Evolutionary conservation across 129 eudicot species (phyloP).

Genomic region (Lonicera japonica): DNA sequence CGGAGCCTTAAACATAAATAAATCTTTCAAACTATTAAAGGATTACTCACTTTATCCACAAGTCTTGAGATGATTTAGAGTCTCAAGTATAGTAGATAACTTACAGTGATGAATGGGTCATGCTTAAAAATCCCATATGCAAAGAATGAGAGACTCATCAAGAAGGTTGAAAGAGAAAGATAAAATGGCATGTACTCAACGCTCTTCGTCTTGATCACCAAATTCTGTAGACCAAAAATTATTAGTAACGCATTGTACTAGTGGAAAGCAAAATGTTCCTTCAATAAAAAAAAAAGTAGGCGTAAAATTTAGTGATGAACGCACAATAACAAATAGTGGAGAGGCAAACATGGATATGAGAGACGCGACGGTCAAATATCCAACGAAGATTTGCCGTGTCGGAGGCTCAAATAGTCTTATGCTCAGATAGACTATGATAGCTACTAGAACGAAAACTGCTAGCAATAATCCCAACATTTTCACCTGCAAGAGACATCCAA

Average conservation of each 20-base stretch:
- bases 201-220: constrained; percentile 50
- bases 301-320: constrained; percentile 7
- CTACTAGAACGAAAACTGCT: constrained; percentile 27
- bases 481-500: constrained; percentile 19
- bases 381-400: constrained; percentile 33
- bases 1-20: too few species aligned
- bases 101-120: constrained; percentile 39
- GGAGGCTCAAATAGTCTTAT: constrained; percentile 34
- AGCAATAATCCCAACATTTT: constrained; percentile 41
- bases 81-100: background rate
- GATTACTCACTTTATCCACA: too few species aligned
- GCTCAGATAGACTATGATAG: constrained; percentile 25
- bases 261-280: background rate
- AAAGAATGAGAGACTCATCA: constrained; percentile 42
- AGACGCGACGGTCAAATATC: constrained; percentile 32
- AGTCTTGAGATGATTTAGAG: background rate
- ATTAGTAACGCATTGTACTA: background rate
- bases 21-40: too few species aligned
- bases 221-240: constrained; percentile 25
- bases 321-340: constrained; percentile 41
- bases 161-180: constrained; percentile 43
- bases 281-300: background rate
- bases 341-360: constrained; percentile 57
- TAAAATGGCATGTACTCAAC: constrained; percentile 62
- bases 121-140: constrained; percentile 41